Conservation (phyloP, 1,139 yeast genomes). For the Yamadazyma membranifaciens region DNA sequence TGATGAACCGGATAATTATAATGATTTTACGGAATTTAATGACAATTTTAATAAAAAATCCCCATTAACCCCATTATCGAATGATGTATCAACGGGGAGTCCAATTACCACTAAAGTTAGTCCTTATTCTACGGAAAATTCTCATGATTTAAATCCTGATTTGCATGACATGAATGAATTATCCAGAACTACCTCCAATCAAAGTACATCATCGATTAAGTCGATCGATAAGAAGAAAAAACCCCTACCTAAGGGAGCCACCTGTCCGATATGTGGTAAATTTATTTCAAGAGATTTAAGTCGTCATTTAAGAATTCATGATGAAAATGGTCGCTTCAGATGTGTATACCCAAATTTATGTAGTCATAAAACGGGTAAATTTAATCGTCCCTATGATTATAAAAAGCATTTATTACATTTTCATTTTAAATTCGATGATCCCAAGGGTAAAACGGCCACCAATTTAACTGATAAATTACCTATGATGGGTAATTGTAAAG, state of each 20-base stretch:
- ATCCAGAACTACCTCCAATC: slow-evolving; percentile 23
- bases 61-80: slow-evolving; percentile 8
- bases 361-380: slow-evolving; percentile 44
- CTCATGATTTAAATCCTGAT: background rate
- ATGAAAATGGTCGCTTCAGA: slow-evolving; percentile 46
- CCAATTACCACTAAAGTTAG: slow-evolving; percentile 4
- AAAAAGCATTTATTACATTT: slow-evolving; percentile 46
- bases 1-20: background rate
- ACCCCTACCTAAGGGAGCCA: slow-evolving; percentile 36
- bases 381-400: slow-evolving; percentile 49
- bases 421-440: slow-evolving; percentile 46
- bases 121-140: slow-evolving; percentile 1
- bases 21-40: background rate
- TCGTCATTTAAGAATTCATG: slow-evolving; percentile 47
- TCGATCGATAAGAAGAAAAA: slow-evolving; percentile 13
- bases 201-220: slow-evolving; percentile 19
- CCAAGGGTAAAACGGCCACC: slow-evolving; percentile 40
- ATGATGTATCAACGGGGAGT: slow-evolving; percentile 6
- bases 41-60: slow-evolving; percentile 4
- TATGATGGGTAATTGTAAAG: slow-evolving; percentile 36
- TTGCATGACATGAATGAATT: background rate
- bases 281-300: slow-evolving; percentile 45
- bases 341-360: slow-evolving; percentile 46
- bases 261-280: slow-evolving; percentile 42
- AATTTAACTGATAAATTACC: slow-evolving; percentile 46